A percentile compares a stretch with the other conserved stretches of the same genome.
These are phyloP conservation scores for Vigna trinervia DNA, from an alignment of 306 rosid species.

Conservation along the genomic window DNA sequence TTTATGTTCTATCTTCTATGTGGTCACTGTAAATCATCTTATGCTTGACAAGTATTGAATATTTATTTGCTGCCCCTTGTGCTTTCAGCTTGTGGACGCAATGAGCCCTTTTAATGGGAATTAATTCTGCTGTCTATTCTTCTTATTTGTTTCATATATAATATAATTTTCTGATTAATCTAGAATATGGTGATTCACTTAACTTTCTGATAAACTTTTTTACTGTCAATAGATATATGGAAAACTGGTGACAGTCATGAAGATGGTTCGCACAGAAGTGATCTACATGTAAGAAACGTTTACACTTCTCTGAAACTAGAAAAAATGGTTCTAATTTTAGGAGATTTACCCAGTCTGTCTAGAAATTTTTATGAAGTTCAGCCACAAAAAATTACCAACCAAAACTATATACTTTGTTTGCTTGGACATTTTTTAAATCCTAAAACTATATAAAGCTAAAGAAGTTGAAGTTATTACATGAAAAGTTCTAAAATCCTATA, in stretches of 20 bases:
- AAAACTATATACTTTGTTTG: neutral
- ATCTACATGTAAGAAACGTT: conserved; percentile 48
- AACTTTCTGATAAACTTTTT: conserved; percentile 28
- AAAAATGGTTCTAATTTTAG: neutral
- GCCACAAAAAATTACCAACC: neutral
- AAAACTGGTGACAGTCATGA: conserved; percentile 33
- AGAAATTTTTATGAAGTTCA: conserved; percentile 4
- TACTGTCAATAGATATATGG: conserved; percentile 32
- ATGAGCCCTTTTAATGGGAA: conserved; percentile 7
- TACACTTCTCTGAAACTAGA: conserved; percentile 10
- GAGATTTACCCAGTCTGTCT: neutral
- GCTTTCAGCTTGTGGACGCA: conserved; percentile 32
- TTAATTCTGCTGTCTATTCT: neutral
- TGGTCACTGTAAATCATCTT: neutral
- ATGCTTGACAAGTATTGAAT: conserved; percentile 17
- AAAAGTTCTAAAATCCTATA: neutral
- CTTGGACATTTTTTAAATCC: conserved; percentile 6
- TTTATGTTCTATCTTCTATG: conserved; percentile 13
- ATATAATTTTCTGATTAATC: conserved; percentile 17
- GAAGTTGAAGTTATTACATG: neutral
- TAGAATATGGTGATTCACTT: conserved; percentile 27
- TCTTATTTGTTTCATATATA: neutral
- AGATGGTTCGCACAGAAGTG: conserved; percentile 12
- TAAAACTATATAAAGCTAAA: neutral
- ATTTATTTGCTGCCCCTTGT: conserved; percentile 24